Percentiles rank a stretch among this genome's conserved stretches.
These are phyloP conservation scores for Saccharomycopsis microspora DNA, from an alignment of 805 yeast genomes.

Conservation along the genomic window DNA sequence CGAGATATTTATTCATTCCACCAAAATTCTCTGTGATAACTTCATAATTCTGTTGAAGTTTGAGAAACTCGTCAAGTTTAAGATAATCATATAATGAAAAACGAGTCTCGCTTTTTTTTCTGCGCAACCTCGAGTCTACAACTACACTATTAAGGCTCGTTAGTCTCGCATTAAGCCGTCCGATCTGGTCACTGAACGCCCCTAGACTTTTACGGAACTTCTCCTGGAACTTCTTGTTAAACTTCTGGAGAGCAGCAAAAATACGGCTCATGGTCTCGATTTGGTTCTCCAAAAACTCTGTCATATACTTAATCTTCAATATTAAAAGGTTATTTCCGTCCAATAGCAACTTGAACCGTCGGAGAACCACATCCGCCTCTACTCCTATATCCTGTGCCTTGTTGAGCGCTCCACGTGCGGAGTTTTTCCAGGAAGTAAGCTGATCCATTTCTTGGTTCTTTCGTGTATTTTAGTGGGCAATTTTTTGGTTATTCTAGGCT, in stretches of 20 bases:
- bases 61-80: conserved; percentile 14
- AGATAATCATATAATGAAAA: conserved; percentile 13
- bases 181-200: conserved; percentile 6
- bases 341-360: conserved; percentile 6
- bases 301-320: conserved; percentile 14
- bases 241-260: conserved; percentile 4
- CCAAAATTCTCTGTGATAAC: conserved; percentile 6
- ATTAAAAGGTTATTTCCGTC: conserved; percentile 15
- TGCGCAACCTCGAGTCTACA: conserved; percentile 2
- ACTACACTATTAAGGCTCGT: conserved; percentile 11
- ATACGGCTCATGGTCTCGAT: conserved; percentile 12
- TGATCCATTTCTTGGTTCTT: neutral
- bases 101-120: neutral
- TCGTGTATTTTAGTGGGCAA: too few relatives aligned
- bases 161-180: conserved; percentile 4
- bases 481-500: too few relatives aligned
- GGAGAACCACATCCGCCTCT: conserved; percentile 6
- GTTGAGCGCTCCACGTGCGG: conserved; percentile 4
- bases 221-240: conserved; percentile 9
- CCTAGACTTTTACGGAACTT: conserved; percentile 8
- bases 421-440: conserved; percentile 6
- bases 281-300: conserved; percentile 14
- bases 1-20: conserved; percentile 1
- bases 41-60: conserved; percentile 14
- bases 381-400: conserved; percentile 14